These are phyloP conservation scores for Penicillium freii DNA, from an alignment of 2,329 filamentous ascomycete species.

Conservation along the genomic window DNA sequence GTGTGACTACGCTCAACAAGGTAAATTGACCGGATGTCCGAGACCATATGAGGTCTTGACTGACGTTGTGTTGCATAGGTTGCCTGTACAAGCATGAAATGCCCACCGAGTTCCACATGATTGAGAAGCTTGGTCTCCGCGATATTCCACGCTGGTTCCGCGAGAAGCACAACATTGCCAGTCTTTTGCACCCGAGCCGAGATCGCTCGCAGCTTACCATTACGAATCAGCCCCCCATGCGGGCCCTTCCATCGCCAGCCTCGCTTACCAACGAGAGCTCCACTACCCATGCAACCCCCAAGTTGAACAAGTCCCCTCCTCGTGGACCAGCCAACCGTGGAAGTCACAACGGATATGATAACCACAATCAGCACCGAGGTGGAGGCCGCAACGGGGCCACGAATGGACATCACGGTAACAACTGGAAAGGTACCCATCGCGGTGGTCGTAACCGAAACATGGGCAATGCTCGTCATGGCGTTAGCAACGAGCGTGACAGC, in stretches of 20 bases:
- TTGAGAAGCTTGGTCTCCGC: conserved; percentile 67
- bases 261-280: conserved; percentile 3
- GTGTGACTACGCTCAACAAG: conserved; percentile 81
- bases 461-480: background rate
- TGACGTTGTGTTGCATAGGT: conserved; percentile 39
- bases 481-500: background rate
- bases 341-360: background rate
- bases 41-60: background rate
- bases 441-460: background rate
- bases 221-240: conserved; percentile 22
- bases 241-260: background rate
- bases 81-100: conserved; percentile 91
- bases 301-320: background rate
- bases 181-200: conserved; percentile 24
- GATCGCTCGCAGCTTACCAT: conserved; percentile 11
- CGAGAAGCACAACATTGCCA: conserved; percentile 43
- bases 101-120: conserved; percentile 65
- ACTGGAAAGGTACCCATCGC: background rate
- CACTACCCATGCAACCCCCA: background rate
- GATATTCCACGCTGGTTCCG: conserved; percentile 57
- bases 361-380: background rate
- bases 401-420: background rate
- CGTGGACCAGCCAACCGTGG: background rate
- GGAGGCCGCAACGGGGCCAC: background rate
- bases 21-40: conserved; percentile 19